A percentile compares a stretch with the other conserved stretches of the same genome.
Conservation (phyloP, 176 grass and related monocot species). For the Eragrostis curvula region DNA sequence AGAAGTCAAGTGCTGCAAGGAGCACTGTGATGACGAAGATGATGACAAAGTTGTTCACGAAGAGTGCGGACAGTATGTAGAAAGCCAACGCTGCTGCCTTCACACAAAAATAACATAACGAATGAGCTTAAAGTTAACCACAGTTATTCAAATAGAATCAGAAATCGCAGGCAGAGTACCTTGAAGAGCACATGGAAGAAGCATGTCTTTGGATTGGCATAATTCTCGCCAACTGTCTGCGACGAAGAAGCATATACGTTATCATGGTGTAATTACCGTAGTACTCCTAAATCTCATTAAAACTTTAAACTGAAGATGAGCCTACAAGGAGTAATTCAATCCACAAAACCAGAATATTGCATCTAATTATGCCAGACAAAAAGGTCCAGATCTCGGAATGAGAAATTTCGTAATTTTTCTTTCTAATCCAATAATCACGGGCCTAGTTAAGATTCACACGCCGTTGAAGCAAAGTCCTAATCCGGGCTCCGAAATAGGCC, state of each 20-base stretch:
- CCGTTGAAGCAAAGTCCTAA: not conserved
- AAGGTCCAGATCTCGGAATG: not conserved
- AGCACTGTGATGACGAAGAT: conserved; percentile 85
- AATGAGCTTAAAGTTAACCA: conserved; percentile 15
- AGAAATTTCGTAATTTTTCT: not conserved
- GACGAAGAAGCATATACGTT: conserved; percentile 14
- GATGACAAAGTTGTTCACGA: conserved; percentile 78
- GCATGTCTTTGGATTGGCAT: conserved; percentile 85
- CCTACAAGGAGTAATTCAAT: not conserved
- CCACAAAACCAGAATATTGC: not conserved
- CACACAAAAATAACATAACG: not conserved
- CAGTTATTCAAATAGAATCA: not conserved
- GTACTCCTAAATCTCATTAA: not conserved
- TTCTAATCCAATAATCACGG: not conserved
- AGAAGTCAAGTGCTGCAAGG: conserved; percentile 85
- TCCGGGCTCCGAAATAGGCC: not conserved
- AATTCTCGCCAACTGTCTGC: conserved; percentile 74
- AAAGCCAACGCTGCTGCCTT: conserved; percentile 81
- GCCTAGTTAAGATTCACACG: not conserved
- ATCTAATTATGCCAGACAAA: not conserved
- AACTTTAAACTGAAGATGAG: not conserved
- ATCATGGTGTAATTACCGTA: not conserved
- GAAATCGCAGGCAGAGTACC: conserved; percentile 40
- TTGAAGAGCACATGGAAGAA: conserved; percentile 97
- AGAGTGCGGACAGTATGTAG: conserved; percentile 73